phyloP scores from a whole-genome alignment of 2,329 filamentous ascomycete genomes.

The Diaporthe sp. region DNA sequence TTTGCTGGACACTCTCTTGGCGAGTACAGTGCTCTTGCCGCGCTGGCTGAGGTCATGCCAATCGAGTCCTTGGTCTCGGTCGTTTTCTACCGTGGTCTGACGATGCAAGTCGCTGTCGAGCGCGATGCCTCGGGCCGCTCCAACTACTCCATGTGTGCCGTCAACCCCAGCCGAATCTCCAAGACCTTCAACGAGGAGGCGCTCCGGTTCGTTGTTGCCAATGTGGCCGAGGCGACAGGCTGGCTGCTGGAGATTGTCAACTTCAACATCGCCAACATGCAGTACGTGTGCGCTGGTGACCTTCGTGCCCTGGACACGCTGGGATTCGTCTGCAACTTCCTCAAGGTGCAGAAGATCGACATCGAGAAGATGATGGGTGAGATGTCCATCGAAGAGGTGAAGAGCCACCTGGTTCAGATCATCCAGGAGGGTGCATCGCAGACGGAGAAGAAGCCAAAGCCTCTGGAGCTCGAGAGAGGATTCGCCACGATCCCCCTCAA shows the following conservation, averaged over 20 bases:
- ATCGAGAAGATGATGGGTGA: conserved; percentile 92
- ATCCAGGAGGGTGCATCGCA: conserved; percentile 88
- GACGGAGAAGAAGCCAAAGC: conserved; percentile 88
- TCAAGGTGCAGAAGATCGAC: conserved; percentile 97
- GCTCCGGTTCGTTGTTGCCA: conserved; percentile 95
- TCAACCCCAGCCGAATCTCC: conserved; percentile 97
- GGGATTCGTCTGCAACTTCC: conserved; percentile 88
- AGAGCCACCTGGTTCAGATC: conserved; percentile 88
- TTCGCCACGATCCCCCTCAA: conserved; percentile 97
- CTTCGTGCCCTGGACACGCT: conserved; percentile 77
- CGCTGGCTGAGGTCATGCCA: conserved; percentile 98
- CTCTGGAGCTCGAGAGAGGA: conserved; percentile 90
- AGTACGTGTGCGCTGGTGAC: conserved; percentile 79
- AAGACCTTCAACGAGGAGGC: conserved; percentile 99
- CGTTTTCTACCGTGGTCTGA: conserved; percentile 98
- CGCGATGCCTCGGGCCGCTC: conserved; percentile 92
- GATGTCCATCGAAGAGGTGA: conserved; percentile 89
- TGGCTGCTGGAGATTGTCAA: conserved; percentile 99
- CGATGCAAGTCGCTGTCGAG: conserved; percentile 99
- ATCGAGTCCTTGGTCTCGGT: conserved; percentile 98
- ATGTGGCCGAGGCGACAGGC: conserved; percentile 90
- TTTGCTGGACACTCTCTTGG: conserved; percentile 98
- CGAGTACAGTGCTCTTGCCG: conserved; percentile 97
- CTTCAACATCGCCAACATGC: conserved; percentile 84
- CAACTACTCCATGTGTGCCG: conserved; percentile 99